Percentiles rank a stretch among this genome's conserved stretches.
Conservation (phyloP, 768 basidiomycete genomes). For the Pulveroboletus sp. region DNA sequence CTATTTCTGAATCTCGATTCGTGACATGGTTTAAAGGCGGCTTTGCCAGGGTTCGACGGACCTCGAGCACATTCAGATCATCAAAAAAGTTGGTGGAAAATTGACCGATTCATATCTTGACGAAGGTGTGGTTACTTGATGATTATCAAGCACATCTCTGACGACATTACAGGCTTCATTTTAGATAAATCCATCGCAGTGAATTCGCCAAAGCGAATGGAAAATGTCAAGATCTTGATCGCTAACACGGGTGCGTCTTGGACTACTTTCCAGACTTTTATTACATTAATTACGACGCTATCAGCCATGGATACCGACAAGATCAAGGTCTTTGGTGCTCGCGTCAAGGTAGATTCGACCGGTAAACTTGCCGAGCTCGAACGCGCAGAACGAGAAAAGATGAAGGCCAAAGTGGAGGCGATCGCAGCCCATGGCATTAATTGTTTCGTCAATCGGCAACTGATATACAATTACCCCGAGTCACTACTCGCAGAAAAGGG, state of each 20-base stretch:
- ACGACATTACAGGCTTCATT: conserved; percentile 72
- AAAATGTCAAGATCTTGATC: conserved; percentile 94
- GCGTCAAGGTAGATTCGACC: conserved; percentile 93
- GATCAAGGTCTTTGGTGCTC: conserved; percentile 98
- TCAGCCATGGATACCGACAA: conserved; percentile 99
- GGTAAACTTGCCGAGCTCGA: conserved; percentile 98
- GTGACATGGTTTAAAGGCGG: conserved; percentile 1
- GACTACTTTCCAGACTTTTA: not conserved
- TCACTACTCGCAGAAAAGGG: conserved; percentile 92
- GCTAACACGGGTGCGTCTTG: conserved; percentile 97
- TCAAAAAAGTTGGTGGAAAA: conserved; percentile 99
- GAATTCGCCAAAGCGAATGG: conserved; percentile 92
- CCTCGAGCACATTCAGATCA: conserved; percentile 97
- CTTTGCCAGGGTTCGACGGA: conserved; percentile 83
- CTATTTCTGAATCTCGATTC: not conserved
- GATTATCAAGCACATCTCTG: not conserved
- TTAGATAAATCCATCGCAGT: conserved; percentile 94
- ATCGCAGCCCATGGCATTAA: conserved; percentile 96
- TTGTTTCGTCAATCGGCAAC: conserved; percentile 95
- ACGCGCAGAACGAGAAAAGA: conserved; percentile 96
- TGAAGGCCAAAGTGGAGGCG: conserved; percentile 96
- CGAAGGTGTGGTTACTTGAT: conserved; percentile 57
- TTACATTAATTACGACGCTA: not conserved
- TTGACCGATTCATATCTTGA: conserved; percentile 97
- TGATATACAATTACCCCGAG: conserved; percentile 99